Conservation (phyloP, 257 asterid species). For the Scutellaria baicalensis region DNA sequence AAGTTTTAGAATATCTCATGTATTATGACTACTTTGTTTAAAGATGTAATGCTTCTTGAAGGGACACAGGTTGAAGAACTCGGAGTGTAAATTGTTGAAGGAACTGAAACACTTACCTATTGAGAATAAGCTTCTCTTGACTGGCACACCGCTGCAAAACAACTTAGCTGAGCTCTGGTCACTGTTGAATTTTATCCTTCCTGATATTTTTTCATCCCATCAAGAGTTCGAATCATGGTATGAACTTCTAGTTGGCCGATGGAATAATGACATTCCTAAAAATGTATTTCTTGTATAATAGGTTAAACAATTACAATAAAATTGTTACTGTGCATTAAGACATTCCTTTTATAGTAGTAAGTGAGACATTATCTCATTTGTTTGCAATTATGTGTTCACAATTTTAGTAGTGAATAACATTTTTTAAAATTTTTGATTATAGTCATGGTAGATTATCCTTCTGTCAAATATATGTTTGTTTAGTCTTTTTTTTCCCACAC, state of each 20-base stretch:
- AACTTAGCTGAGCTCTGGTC: slow-evolving; percentile 99
- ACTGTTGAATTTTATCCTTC: slow-evolving; percentile 88
- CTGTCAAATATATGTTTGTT: background rate
- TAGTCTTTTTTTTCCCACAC: background rate
- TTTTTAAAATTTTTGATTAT: background rate
- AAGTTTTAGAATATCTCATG: slow-evolving; percentile 7
- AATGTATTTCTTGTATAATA: background rate
- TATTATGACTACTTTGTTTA: background rate
- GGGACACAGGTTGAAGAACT: slow-evolving; percentile 97
- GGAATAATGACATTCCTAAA: background rate
- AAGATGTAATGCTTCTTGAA: slow-evolving; percentile 28
- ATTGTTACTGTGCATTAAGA: no score
- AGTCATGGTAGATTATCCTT: background rate
- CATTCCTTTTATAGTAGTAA: background rate
- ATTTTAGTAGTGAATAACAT: background rate
- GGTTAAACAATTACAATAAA: no score
- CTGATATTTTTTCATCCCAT: slow-evolving; percentile 95
- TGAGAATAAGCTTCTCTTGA: slow-evolving; percentile 91
- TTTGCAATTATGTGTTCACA: background rate
- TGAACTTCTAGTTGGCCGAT: background rate
- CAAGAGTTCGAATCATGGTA: slow-evolving; percentile 98
- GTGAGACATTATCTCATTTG: background rate
- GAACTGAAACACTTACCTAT: slow-evolving; percentile 53
- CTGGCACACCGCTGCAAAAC: slow-evolving; percentile 99
- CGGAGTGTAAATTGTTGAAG: slow-evolving; percentile 71